Conservation (phyloP, 2,329 filamentous ascomycete genomes). For the Arthrobotrys megalospora region DNA sequence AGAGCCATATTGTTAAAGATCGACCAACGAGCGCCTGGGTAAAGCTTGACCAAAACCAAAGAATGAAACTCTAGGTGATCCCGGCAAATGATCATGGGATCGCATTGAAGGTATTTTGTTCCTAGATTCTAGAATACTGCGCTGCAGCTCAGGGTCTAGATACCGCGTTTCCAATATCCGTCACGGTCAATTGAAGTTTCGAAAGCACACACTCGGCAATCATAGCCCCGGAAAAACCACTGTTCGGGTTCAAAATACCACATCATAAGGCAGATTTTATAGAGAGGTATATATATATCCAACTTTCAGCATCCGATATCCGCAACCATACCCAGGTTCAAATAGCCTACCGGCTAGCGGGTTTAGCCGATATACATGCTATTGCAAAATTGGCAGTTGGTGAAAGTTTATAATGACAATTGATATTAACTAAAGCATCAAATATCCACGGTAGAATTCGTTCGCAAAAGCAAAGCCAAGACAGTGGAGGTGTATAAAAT, state of each 20-base stretch:
- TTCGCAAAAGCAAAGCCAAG: conserved; percentile 20
- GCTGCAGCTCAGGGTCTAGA: too few relatives aligned
- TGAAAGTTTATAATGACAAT: neutral
- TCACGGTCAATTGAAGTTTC: too few relatives aligned
- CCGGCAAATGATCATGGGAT: conserved; percentile 12
- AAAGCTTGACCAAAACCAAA: conserved; percentile 7
- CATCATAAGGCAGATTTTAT: neutral
- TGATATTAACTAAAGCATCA: neutral
- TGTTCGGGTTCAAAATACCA: too few relatives aligned
- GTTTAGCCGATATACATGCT: conserved; percentile 11
- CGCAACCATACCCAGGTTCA: neutral
- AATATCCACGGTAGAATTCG: neutral
- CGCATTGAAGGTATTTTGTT: neutral
- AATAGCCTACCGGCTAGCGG: conserved; percentile 25
- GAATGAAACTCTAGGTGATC: neutral
- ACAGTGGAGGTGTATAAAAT: neutral
- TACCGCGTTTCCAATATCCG: too few relatives aligned
- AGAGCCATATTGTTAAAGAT: conserved; percentile 2
- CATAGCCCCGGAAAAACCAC: too few relatives aligned
- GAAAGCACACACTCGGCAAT: too few relatives aligned
- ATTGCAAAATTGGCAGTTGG: neutral
- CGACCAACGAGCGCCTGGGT: conserved; percentile 8
- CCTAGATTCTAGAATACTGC: too few relatives aligned
- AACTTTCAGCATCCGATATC: neutral
- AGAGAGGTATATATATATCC: conserved; percentile 1